Percentiles rank a stretch among this genome's conserved stretches.
These are phyloP conservation scores for Pythium aquatile DNA, from an alignment of 352 stramenopile species.

Conservation along the genomic window DNA sequence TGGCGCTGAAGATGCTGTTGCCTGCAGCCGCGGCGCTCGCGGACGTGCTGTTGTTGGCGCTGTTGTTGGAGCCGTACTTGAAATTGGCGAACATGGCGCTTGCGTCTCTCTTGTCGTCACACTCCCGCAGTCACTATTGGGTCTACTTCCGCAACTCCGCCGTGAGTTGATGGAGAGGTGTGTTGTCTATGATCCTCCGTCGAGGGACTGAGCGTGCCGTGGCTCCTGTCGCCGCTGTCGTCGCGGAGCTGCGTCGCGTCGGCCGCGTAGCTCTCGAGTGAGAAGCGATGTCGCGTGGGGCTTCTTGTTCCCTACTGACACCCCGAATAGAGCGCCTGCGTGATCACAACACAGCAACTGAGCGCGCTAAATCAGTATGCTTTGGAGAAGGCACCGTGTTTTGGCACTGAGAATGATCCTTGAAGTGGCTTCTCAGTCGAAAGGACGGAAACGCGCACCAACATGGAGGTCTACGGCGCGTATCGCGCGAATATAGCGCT, in stretches of 20 bases:
- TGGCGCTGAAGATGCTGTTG: slow-evolving; percentile 67
- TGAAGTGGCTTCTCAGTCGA: slow-evolving; percentile 8
- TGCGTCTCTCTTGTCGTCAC: neutral
- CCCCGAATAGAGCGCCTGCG: slow-evolving; percentile 21
- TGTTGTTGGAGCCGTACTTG: slow-evolving; percentile 45
- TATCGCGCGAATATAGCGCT: slow-evolving; percentile 51
- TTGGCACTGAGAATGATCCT: neutral
- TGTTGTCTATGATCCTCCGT: neutral
- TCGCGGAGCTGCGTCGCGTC: neutral
- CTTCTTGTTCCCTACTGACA: slow-evolving; percentile 7
- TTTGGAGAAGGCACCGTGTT: slow-evolving; percentile 7
- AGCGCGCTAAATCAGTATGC: neutral
- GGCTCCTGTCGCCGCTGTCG: neutral
- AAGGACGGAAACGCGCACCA: neutral
- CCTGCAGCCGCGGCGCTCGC: slow-evolving; percentile 32
- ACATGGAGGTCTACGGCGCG: slow-evolving; percentile 58
- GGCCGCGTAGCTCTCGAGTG: neutral
- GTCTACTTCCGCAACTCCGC: neutral
- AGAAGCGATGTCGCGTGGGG: neutral
- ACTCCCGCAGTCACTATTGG: neutral
- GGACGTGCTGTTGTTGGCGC: slow-evolving; percentile 26
- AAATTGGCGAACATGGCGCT: slow-evolving; percentile 66
- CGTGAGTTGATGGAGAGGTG: neutral
- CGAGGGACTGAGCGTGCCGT: neutral
- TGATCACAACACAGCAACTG: neutral